Evolutionary conservation across 257 asterid genomes (phyloP), one percentile per base, ranked within the genome.

Genomic region (Lycium barbarum): DNA sequence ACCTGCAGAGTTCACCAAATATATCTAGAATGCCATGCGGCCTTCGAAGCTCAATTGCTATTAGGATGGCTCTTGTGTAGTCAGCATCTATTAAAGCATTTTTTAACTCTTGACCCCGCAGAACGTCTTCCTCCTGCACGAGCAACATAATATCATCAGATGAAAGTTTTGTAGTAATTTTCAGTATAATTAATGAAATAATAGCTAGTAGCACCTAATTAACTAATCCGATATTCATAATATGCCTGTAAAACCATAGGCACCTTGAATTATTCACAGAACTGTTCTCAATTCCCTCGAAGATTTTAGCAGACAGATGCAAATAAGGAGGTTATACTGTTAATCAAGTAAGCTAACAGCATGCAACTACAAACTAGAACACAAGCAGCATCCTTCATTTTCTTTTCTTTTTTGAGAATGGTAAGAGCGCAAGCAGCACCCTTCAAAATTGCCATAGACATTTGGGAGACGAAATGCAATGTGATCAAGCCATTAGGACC

Each of bases 31-130:
- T 98, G 84, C 92, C 93, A 89, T 92, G 97, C 80, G 98, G 98
- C 83, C 93, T 93, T 63, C 93, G 98, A 85, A 96, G 99, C 90
- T 93, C 97, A 88, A 93, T 93, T 66, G 99, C 98, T 84, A 96
- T 93, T 84, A 89, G 97, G 86, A 95, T 87, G n/a, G 99, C 99
- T 90, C 86, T 92, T 4, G 88, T 72, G 90, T 91, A 96, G 89
- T 96, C 95, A 13, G 94, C 92, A 88, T 93, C 98, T 80, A 88
- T 62, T 85, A 93, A 91, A 73, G 99, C 98, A 91, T 96, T 96
- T 87, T 96, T 98, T 55, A 96, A 93, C 76, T 95, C 99, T 92
- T 94, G 98, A 54, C 95, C 97, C 89, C 89, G 93, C 92, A 93
- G 88, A 82, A 93, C 93, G 66, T 89, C 90, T 89, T 93, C 99